These are phyloP conservation scores for Acanthamoeba healyi DNA, from an alignment of 208 protist genomes.

Conservation along the genomic window DNA sequence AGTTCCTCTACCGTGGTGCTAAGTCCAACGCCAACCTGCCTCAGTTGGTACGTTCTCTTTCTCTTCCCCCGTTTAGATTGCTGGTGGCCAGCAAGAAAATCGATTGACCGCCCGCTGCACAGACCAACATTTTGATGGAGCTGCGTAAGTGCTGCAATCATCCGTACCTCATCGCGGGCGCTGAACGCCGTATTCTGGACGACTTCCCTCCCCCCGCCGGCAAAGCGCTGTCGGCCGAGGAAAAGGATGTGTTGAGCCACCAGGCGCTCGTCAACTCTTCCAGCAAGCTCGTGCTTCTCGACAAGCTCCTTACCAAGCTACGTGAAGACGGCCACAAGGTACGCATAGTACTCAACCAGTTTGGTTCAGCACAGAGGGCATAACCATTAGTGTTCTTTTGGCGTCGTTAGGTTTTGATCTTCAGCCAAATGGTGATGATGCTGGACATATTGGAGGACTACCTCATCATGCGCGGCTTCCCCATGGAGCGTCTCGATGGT, in stretches of 20 bases:
- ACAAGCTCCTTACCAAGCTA: constrained; percentile 93
- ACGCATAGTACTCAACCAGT: no score
- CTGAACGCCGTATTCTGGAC: constrained; percentile 71
- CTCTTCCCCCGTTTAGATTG: background rate
- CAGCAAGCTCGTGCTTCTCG: constrained; percentile 95
- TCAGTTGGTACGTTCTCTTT: background rate
- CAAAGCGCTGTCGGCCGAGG: background rate
- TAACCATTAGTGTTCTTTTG: no score
- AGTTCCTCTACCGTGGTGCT: constrained; percentile 68
- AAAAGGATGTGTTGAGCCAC: background rate
- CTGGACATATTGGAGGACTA: constrained; percentile 92
- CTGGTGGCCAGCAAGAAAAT: background rate
- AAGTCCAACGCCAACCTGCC: constrained; percentile 20
- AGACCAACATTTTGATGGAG: constrained; percentile 92
- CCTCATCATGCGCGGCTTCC: constrained; percentile 83
- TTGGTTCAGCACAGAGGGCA: no score
- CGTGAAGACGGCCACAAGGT: constrained; percentile 88
- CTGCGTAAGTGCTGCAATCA: constrained; percentile 92
- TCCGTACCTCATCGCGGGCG: constrained; percentile 88
- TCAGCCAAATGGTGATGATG: constrained; percentile 90
- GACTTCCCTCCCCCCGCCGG: background rate
- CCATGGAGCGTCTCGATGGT: constrained; percentile 91
- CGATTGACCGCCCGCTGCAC: background rate
- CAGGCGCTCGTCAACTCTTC: constrained; percentile 81
- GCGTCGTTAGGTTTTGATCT: constrained; percentile 88